phyloP scores from a whole-genome alignment of 75 land plant genomes.

The Picea sitchensis region DNA sequence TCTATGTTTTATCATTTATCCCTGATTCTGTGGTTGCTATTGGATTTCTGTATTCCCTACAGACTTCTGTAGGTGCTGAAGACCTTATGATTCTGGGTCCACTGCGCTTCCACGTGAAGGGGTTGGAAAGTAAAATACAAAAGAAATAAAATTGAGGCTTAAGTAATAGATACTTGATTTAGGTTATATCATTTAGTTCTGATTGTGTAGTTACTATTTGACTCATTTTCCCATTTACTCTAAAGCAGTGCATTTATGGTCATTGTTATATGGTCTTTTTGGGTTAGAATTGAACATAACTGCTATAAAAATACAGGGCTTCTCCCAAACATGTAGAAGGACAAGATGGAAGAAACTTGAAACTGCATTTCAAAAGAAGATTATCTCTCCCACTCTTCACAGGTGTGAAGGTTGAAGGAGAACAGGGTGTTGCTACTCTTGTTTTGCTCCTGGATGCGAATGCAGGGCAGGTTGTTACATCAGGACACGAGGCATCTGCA shows the following conservation, averaged over 20 bases:
- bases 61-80: background rate
- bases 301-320: conserved; percentile 34
- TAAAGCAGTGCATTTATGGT: background rate
- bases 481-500: conserved; percentile 70
- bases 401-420: conserved; percentile 95
- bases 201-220: background rate
- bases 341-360: conserved; percentile 65
- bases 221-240: background rate
- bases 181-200: background rate
- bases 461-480: conserved; percentile 68
- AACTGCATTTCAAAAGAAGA: conserved; percentile 73
- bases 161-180: background rate
- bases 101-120: background rate
- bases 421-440: conserved; percentile 81
- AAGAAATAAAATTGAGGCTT: background rate
- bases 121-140: background rate
- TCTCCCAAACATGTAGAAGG: conserved; percentile 88
- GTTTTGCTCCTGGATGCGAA: conserved; percentile 68
- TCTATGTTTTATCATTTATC: too few species aligned
- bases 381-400: conserved; percentile 88
- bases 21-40: too few species aligned
- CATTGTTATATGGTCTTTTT: background rate
- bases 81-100: background rate
- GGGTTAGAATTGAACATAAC: background rate
- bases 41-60: too few species aligned